Evolutionary conservation across 2,329 filamentous ascomycete species (phyloP).

Genomic region (Colletotrichum filicis): DNA sequence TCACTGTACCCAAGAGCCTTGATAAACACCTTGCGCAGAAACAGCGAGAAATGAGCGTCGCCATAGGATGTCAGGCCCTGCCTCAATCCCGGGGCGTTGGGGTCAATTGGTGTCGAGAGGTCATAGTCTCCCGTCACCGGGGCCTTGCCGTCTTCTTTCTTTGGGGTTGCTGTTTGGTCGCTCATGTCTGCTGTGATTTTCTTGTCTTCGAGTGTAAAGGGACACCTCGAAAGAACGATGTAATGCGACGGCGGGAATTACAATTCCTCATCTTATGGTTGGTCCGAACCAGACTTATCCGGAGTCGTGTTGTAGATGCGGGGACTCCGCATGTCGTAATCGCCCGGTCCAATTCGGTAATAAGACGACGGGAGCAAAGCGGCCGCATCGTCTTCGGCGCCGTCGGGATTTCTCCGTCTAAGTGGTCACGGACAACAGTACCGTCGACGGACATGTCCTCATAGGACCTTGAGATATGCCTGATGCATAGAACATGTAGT

Average conservation of each 20-base stretch:
- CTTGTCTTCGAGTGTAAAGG: not conserved
- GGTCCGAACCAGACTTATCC: constrained; percentile 15
- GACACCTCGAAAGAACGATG: not conserved
- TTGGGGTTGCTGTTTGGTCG: not conserved
- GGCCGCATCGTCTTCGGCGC: constrained; percentile 1
- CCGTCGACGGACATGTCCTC: not conserved
- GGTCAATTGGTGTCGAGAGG: constrained; percentile 62
- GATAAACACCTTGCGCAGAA: constrained; percentile 81
- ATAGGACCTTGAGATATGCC: not conserved
- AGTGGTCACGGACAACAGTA: not conserved
- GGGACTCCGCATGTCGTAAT: constrained; percentile 34
- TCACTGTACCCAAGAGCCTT: constrained; percentile 81
- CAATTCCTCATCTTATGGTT: constrained; percentile 23
- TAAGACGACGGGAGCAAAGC: constrained; percentile 1
- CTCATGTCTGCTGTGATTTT: not conserved
- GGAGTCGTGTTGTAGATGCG: constrained; percentile 9
- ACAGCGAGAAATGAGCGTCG: constrained; percentile 79
- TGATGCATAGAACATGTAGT: not conserved
- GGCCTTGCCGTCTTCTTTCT: constrained; percentile 12
- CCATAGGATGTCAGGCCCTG: constrained; percentile 76
- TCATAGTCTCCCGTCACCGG: constrained; percentile 67
- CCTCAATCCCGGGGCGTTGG: constrained; percentile 63
- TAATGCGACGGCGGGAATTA: constrained; percentile 5
- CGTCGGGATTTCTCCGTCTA: constrained; percentile 22
- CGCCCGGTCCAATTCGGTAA: constrained; percentile 12